phyloP scores from a whole-genome alignment of 805 yeast genomes.

The Pichia sporocuriosa region DNA sequence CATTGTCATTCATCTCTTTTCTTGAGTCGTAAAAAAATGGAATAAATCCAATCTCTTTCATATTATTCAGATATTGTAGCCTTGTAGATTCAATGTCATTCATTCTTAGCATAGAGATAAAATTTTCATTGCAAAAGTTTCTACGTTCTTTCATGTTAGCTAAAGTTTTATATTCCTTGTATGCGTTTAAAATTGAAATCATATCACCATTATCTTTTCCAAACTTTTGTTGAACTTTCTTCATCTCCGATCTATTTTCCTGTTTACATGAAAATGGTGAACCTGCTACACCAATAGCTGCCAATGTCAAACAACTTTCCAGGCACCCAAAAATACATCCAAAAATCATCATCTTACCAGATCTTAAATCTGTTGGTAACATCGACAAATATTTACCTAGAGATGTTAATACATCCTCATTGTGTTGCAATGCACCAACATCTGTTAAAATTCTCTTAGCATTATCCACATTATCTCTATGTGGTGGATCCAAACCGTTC shows the following conservation, averaged over 20 bases:
- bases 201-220: constrained; percentile 65
- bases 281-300: constrained; percentile 68
- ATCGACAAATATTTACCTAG: constrained; percentile 74
- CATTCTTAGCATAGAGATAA: constrained; percentile 55
- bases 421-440: constrained; percentile 58
- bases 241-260: constrained; percentile 62
- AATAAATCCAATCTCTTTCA: constrained; percentile 73
- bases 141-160: constrained; percentile 27
- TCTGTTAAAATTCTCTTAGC: constrained; percentile 51
- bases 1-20: constrained; percentile 2
- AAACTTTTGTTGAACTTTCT: constrained; percentile 35
- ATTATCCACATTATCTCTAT: constrained; percentile 38
- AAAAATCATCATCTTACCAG: constrained; percentile 74
- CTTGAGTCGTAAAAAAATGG: constrained; percentile 41
- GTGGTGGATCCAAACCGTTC: constrained; percentile 80
- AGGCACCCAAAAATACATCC: constrained; percentile 82
- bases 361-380: constrained; percentile 79
- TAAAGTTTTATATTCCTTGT: constrained; percentile 41
- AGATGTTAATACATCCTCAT: constrained; percentile 48
- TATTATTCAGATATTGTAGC: constrained; percentile 58
- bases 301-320: constrained; percentile 71
- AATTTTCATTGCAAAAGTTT: constrained; percentile 48
- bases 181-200: constrained; percentile 57
- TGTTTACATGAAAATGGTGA: constrained; percentile 59
- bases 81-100: constrained; percentile 68